These are phyloP conservation scores for Diutina rugosa DNA, from an alignment of 1,139 yeast genomes.

Conservation along the genomic window DNA sequence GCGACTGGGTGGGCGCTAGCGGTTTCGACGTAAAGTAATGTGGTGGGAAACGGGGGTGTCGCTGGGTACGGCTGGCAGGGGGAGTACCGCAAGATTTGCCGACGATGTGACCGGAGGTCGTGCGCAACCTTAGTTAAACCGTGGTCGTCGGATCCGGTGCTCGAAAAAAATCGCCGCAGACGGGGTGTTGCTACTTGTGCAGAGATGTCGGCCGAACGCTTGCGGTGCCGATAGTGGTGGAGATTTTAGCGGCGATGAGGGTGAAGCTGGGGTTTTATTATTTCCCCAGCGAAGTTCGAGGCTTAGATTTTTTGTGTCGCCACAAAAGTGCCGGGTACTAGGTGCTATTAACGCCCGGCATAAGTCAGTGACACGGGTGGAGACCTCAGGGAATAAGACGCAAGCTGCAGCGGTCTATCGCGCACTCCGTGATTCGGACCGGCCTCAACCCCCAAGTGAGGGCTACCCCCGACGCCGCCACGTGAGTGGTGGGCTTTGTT, in stretches of 20 bases:
- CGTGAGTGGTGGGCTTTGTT: neutral
- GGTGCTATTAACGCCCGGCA: neutral
- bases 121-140: neutral
- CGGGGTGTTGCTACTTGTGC: neutral
- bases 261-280: neutral
- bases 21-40: no score
- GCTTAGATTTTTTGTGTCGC: neutral
- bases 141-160: neutral
- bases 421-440: neutral
- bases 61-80: neutral
- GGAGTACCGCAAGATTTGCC: neutral
- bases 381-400: neutral
- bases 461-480: neutral
- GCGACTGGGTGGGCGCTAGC: neutral
- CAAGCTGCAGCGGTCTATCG: neutral
- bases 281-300: neutral
- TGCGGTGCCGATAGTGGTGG: neutral
- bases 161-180: neutral
- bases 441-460: neutral
- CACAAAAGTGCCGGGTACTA: neutral
- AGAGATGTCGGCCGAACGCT: neutral
- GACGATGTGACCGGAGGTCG: neutral
- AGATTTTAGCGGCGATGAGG: neutral
- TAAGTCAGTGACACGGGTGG: neutral
- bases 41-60: neutral